Conservation (phyloP, 306 rosid genomes). For the Malus sieversii region DNA sequence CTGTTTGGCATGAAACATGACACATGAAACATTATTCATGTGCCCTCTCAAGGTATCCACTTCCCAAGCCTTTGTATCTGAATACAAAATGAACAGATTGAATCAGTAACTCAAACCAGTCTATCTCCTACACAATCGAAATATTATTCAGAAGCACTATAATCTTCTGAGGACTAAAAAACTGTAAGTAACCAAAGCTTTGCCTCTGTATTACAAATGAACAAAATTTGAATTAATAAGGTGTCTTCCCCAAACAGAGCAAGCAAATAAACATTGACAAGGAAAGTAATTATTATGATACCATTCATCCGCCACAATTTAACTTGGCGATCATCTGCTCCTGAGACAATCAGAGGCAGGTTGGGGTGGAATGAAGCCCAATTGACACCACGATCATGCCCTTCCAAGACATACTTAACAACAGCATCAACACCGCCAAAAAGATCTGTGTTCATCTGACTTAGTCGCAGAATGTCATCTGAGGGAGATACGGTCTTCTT, state of each 20-base stretch:
- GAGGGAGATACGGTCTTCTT: slow-evolving; percentile 90
- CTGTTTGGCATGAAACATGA: slow-evolving; percentile 92
- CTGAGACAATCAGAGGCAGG: slow-evolving; percentile 89
- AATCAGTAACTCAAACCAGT: background rate
- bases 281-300: slow-evolving; percentile 4
- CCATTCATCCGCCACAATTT: slow-evolving; percentile 98
- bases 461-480: slow-evolving; percentile 77
- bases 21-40: slow-evolving; percentile 95
- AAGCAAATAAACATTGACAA: background rate
- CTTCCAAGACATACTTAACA: slow-evolving; percentile 93
- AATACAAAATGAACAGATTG: slow-evolving; percentile 5
- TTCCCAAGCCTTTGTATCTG: slow-evolving; percentile 99
- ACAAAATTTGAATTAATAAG: background rate
- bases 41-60: slow-evolving; percentile 97
- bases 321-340: slow-evolving; percentile 96
- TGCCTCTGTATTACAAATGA: background rate
- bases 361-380: slow-evolving; percentile 98
- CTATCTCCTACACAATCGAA: background rate
- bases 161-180: background rate
- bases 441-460: slow-evolving; percentile 95
- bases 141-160: background rate
- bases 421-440: slow-evolving; percentile 93
- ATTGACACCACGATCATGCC: slow-evolving; percentile 96
- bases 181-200: background rate
- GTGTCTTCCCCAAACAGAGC: background rate